A percentile compares a stretch with the other conserved stretches of the same genome.
phyloP scores from a whole-genome alignment of 2,329 filamentous ascomycete species.

The Venturiaceae sp. region DNA sequence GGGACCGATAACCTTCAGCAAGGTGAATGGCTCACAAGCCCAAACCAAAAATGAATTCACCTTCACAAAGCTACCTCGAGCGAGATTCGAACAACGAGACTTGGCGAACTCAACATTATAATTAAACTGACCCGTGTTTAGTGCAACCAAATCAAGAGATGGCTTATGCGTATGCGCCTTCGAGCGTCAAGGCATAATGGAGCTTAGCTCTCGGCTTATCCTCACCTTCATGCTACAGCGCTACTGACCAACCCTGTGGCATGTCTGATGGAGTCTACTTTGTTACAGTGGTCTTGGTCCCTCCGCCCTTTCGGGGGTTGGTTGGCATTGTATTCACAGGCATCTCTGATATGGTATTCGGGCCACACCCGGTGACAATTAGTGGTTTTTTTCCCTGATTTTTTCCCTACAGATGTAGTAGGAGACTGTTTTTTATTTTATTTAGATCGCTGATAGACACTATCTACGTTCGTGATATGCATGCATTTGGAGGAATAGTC shows the following conservation, averaged over 20 bases:
- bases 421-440: not conserved
- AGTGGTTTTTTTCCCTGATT: not conserved
- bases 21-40: no score
- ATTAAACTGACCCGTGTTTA: no score
- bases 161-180: not conserved
- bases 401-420: not conserved
- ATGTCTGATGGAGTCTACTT: not conserved
- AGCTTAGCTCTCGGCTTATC: not conserved
- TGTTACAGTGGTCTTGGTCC: not conserved
- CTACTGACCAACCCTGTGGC: not conserved
- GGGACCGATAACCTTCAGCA: no score
- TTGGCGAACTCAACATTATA: no score
- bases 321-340: not conserved
- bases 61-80: no score
- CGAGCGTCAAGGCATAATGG: not conserved
- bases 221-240: not conserved
- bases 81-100: no score
- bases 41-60: no score
- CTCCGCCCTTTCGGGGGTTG: not conserved
- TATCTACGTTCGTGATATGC: no score
- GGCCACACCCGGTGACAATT: not conserved
- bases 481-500: not conserved
- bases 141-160: not conserved
- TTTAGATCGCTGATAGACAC: no score
- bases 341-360: not conserved